Evolutionary conservation across 495 filamentous ascomycete genomes (phyloP).

Genomic region (Symbiotaphrina buchneri): DNA sequence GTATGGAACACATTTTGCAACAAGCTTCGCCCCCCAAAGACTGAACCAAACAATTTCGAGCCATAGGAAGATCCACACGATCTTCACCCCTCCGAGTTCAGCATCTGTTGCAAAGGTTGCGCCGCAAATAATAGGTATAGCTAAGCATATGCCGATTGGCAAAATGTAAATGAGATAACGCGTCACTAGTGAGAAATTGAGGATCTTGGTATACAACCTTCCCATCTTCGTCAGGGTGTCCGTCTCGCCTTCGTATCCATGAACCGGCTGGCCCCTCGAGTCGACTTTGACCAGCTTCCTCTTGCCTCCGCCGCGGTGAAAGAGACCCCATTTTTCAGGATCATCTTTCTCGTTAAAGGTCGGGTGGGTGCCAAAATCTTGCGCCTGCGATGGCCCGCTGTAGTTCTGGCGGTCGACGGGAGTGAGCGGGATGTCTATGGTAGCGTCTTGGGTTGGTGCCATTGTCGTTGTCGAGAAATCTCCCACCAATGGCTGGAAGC

Average conservation of each 20-base stretch:
- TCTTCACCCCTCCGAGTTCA: slow-evolving; percentile 36
- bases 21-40: slow-evolving; percentile 71
- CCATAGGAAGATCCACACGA: slow-evolving; percentile 75
- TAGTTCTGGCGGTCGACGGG: slow-evolving; percentile 15
- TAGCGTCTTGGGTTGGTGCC: slow-evolving; percentile 33
- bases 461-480: slow-evolving; percentile 3
- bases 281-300: slow-evolving; percentile 23
- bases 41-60: slow-evolving; percentile 77
- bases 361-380: slow-evolving; percentile 9
- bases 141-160: slow-evolving; percentile 52
- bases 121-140: slow-evolving; percentile 63
- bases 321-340: slow-evolving; percentile 17
- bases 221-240: slow-evolving; percentile 58
- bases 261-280: slow-evolving; percentile 13
- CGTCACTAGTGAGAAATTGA: slow-evolving; percentile 68
- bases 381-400: slow-evolving; percentile 19
- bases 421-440: slow-evolving; percentile 33
- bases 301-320: slow-evolving; percentile 28
- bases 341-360: slow-evolving; percentile 2
- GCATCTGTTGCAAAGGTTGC: slow-evolving; percentile 26
- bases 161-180: slow-evolving; percentile 78
- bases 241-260: slow-evolving; percentile 35
- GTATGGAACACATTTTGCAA: slow-evolving; percentile 53
- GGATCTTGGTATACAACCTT: slow-evolving; percentile 61
- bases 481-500: slow-evolving; percentile 2